These are phyloP conservation scores for Mycena pura DNA, from an alignment of 768 basidiomycete genomes.

Conservation along the genomic window DNA sequence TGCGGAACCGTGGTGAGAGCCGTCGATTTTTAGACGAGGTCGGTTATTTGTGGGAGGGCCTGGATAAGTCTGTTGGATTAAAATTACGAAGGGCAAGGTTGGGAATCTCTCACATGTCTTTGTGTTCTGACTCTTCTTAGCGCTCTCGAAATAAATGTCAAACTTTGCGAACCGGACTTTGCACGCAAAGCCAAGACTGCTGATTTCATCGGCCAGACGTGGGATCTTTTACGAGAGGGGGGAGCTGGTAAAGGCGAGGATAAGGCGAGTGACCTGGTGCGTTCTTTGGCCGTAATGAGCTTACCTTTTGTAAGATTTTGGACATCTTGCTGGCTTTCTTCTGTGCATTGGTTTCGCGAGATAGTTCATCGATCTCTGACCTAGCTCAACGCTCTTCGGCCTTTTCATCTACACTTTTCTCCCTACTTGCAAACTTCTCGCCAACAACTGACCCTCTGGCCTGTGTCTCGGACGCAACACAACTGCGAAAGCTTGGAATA, in stretches of 20 bases:
- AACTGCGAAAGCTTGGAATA: conserved; percentile 59
- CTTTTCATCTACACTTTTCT: conserved; percentile 45
- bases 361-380: conserved; percentile 60
- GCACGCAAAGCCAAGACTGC: conserved; percentile 80
- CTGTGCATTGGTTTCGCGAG: conserved; percentile 65
- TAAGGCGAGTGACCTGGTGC: conserved; percentile 35
- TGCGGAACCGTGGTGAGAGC: conserved; percentile 81
- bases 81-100: conserved; percentile 77
- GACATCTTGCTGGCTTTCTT: conserved; percentile 71
- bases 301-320: conserved; percentile 53
- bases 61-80: conserved; percentile 58
- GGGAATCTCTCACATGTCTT: too few species aligned
- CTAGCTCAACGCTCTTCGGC: conserved; percentile 48
- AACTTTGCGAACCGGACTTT: conserved; percentile 77
- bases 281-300: background rate
- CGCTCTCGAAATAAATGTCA: conserved; percentile 77
- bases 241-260: conserved; percentile 70
- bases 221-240: conserved; percentile 66
- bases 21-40: conserved; percentile 84
- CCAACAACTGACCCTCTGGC: conserved; percentile 56
- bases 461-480: conserved; percentile 47
- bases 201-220: conserved; percentile 73
- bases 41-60: conserved; percentile 85
- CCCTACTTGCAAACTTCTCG: conserved; percentile 42
- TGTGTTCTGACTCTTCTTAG: conserved; percentile 41